These are phyloP conservation scores for Solanum chaucha DNA, from an alignment of 257 asterid species.

Conservation along the genomic window DNA sequence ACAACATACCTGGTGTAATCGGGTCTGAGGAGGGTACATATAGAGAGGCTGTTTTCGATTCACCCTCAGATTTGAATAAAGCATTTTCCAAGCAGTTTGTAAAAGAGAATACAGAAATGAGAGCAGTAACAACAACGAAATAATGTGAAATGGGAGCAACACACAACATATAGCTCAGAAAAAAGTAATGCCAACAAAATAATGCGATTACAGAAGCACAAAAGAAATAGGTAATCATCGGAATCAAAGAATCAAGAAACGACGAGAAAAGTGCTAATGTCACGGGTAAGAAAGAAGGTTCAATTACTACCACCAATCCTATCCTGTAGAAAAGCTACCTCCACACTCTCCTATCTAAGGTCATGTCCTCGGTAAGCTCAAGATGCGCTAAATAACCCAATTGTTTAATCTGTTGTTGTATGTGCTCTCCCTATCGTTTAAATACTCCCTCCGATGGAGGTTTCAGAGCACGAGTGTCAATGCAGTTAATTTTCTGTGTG, in stretches of 20 bases:
- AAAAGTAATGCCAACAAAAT: background rate
- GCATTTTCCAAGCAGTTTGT: background rate
- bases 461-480: background rate
- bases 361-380: too few species aligned
- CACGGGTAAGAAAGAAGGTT: background rate
- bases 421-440: background rate
- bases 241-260: background rate
- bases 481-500: background rate
- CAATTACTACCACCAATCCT: background rate
- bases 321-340: background rate
- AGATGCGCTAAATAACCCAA: background rate
- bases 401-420: background rate
- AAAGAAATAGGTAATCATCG: background rate
- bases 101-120: background rate
- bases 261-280: background rate
- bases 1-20: background rate
- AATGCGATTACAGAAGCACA: background rate
- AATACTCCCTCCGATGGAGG: background rate
- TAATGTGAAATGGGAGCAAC: background rate
- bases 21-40: background rate
- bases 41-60: background rate
- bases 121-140: background rate
- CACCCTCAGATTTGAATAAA: background rate
- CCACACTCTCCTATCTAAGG: background rate
- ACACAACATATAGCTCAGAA: too few species aligned